Conservation (phyloP, 2,329 filamentous ascomycete genomes). For the Exophiala viscosa region DNA sequence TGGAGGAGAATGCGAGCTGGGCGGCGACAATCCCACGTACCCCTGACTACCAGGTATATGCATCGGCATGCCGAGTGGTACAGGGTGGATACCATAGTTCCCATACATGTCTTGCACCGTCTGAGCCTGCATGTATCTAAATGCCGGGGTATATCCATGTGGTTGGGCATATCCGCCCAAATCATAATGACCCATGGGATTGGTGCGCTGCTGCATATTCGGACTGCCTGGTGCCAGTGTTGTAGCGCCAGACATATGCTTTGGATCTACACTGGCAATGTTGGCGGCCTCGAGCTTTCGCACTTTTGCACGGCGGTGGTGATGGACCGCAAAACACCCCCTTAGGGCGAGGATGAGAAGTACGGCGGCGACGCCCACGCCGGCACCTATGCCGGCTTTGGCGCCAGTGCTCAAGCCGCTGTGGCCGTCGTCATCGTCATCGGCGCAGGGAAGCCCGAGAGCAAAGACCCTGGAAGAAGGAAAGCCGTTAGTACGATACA, state of each 20-base stretch:
- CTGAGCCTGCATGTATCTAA: neutral
- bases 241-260: constrained; percentile 14
- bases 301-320: constrained; percentile 12
- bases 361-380: constrained; percentile 40
- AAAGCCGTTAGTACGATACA: neutral
- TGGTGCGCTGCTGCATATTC: neutral
- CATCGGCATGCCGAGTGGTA: too few relatives aligned
- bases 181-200: neutral
- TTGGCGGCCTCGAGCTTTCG: constrained; percentile 7
- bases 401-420: constrained; percentile 28
- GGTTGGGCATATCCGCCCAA: neutral
- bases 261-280: constrained; percentile 7
- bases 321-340: constrained; percentile 11
- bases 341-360: constrained; percentile 11
- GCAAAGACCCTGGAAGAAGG: constrained; percentile 15
- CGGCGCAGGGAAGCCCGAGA: constrained; percentile 20
- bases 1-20: too few relatives aligned
- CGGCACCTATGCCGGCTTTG: constrained; percentile 34
- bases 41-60: too few relatives aligned
- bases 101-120: too few relatives aligned
- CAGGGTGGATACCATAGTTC: too few relatives aligned
- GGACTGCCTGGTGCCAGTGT: constrained; percentile 14
- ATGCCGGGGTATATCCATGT: neutral
- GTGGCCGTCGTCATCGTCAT: constrained; percentile 6
- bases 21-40: too few relatives aligned